These are phyloP conservation scores for Asterophora parasitica DNA, from an alignment of 768 basidiomycete genomes.

Conservation along the genomic window DNA sequence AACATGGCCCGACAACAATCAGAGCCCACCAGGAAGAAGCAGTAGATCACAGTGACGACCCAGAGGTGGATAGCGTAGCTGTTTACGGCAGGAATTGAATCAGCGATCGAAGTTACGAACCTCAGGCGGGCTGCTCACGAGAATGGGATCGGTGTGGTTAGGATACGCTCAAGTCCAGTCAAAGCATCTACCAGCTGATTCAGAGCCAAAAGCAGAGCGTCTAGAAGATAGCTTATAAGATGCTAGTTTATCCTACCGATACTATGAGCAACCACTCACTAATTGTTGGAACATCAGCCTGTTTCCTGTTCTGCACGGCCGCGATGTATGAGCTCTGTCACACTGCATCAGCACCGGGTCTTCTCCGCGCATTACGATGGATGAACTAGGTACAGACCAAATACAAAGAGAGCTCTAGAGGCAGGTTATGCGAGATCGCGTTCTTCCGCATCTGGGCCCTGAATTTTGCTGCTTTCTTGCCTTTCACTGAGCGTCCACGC, in stretches of 20 bases:
- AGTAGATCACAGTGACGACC: conserved; percentile 59
- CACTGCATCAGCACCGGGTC: background rate
- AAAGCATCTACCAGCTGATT: conserved; percentile 58
- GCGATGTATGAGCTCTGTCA: conserved; percentile 65
- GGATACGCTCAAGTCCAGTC: conserved; percentile 66
- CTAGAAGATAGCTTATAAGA: conserved; percentile 24
- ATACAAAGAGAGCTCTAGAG: conserved; percentile 66
- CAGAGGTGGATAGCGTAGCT: conserved; percentile 70
- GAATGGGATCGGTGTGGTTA: conserved; percentile 75
- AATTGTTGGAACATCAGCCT: conserved; percentile 53
- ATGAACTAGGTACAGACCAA: conserved; percentile 37
- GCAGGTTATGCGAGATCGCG: conserved; percentile 54
- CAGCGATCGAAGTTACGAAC: background rate
- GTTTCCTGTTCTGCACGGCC: conserved; percentile 51
- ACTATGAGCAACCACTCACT: conserved; percentile 35
- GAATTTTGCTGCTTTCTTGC: conserved; percentile 56
- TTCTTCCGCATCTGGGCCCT: conserved; percentile 45
- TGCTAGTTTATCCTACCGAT: background rate
- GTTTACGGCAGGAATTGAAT: background rate
- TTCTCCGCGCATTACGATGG: background rate
- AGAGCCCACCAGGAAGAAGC: conserved; percentile 48
- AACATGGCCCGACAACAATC: background rate
- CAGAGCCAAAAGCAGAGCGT: conserved; percentile 41
- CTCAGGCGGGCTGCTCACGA: conserved; percentile 37
- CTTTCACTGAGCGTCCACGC: conserved; percentile 46